Evolutionary conservation across 2,329 filamentous ascomycete genomes (phyloP).

Genomic region (Aaosphaeria pasadenensis): DNA sequence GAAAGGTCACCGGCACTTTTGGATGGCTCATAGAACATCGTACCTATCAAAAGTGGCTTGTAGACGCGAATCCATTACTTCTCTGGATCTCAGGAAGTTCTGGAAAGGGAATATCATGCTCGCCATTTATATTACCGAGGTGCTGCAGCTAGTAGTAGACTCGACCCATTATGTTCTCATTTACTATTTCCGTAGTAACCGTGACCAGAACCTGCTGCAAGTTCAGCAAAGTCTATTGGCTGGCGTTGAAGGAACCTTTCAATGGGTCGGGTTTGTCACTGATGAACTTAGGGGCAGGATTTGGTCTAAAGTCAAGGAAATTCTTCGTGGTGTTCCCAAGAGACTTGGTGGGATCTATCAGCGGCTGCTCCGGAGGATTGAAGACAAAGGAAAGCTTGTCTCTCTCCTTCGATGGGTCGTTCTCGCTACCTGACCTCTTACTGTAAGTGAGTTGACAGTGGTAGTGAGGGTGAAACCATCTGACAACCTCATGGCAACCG

Average conservation of each 20-base stretch:
- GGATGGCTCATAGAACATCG: too few relatives aligned
- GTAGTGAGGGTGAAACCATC: neutral
- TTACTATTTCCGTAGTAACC: too few relatives aligned
- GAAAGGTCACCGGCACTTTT: too few relatives aligned
- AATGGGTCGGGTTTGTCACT: constrained; percentile 3
- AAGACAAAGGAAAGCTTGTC: constrained; percentile 1
- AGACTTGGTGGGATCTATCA: constrained; percentile 3
- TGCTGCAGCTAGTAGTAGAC: too few relatives aligned
- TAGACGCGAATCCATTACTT: too few relatives aligned
- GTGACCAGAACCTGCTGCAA: too few relatives aligned
- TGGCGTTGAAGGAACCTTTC: neutral
- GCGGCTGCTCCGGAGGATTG: constrained; percentile 1
- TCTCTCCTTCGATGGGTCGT: constrained; percentile 4
- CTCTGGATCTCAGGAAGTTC: too few relatives aligned
- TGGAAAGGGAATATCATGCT: too few relatives aligned
- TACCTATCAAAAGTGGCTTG: too few relatives aligned
- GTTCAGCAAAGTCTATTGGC: too few relatives aligned
- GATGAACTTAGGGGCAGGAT: constrained; percentile 1
- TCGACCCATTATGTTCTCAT: too few relatives aligned
- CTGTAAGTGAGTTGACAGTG: constrained; percentile 1
- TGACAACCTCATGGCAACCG: neutral
- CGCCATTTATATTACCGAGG: too few relatives aligned
- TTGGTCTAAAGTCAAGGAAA: constrained; percentile 1
- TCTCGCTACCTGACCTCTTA: constrained; percentile 2
- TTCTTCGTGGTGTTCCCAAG: constrained; percentile 1